Percentiles rank a stretch among this genome's conserved stretches.
These are phyloP conservation scores for Perilla frutescens DNA, from an alignment of 257 asterid genomes.

Conservation along the genomic window DNA sequence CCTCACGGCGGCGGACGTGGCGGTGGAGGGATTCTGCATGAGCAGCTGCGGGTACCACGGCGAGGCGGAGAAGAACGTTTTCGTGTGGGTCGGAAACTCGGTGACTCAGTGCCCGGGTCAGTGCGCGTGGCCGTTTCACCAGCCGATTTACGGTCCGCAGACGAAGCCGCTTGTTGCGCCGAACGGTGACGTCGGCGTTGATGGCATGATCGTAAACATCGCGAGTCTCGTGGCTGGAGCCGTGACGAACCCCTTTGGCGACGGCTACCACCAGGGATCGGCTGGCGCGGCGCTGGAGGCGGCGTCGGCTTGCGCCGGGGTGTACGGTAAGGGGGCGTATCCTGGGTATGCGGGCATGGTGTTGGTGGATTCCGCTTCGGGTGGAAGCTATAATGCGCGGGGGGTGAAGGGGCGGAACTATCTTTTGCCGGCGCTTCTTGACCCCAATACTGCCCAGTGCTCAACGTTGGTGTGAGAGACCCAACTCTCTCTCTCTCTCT, in stretches of 20 bases:
- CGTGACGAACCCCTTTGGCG: conserved; percentile 40
- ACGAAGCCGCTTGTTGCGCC: conserved; percentile 39
- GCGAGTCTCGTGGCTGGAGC: conserved; percentile 43
- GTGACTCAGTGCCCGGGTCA: conserved; percentile 42
- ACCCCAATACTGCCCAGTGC: conserved; percentile 30
- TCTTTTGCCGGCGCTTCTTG: conserved; percentile 40
- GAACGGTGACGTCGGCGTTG: conserved; percentile 31
- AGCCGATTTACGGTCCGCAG: conserved; percentile 35
- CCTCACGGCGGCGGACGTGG: conserved; percentile 41
- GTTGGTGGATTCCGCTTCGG: conserved; percentile 18
- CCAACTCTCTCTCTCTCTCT: not conserved
- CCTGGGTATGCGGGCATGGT: conserved; percentile 21
- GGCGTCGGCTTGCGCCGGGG: conserved; percentile 36
- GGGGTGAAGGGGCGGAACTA: conserved; percentile 43
- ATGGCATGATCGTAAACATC: conserved; percentile 42
- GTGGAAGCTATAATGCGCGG: conserved; percentile 44
- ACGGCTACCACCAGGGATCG: conserved; percentile 43
- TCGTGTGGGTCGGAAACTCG: conserved; percentile 46
- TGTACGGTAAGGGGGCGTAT: conserved; percentile 29
- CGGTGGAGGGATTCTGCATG: conserved; percentile 45
- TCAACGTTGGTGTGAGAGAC: conserved; percentile 14
- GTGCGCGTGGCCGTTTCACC: conserved; percentile 34
- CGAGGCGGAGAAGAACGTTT: not conserved
- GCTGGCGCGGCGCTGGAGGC: conserved; percentile 40
- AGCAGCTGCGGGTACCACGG: conserved; percentile 44